These are phyloP conservation scores for Debaryomyces psychrophilus DNA, from an alignment of 1,139 yeast genomes.

Conservation along the genomic window DNA sequence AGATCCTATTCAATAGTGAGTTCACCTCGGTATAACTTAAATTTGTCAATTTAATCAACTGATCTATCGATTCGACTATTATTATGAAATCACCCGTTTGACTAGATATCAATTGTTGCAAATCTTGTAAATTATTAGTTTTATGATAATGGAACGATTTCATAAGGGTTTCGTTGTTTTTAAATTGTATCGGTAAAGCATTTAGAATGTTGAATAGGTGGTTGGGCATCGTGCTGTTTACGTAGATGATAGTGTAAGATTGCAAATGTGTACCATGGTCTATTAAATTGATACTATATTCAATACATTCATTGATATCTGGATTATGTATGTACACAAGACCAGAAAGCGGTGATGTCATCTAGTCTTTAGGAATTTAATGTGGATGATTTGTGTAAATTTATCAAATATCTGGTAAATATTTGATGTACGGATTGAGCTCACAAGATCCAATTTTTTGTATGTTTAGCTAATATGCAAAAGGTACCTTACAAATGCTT, in stretches of 20 bases:
- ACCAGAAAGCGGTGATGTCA: not conserved
- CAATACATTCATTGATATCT: conserved; percentile 13
- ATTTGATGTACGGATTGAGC: not conserved
- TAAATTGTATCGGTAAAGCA: conserved; percentile 13
- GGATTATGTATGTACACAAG: conserved; percentile 12
- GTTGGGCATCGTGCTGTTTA: conserved; percentile 23
- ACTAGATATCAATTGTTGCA: conserved; percentile 8
- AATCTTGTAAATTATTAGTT: conserved; percentile 14
- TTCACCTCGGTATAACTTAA: conserved; percentile 17
- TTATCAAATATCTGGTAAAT: not conserved
- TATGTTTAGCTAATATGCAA: too few relatives aligned
- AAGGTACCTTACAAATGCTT: too few relatives aligned
- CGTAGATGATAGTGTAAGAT: conserved; percentile 15
- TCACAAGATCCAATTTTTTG: not conserved
- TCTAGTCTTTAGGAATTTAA: not conserved
- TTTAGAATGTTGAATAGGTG: conserved; percentile 17
- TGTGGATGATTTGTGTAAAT: not conserved
- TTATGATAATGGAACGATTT: conserved; percentile 21
- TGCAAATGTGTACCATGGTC: conserved; percentile 6
- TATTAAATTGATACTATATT: conserved; percentile 13
- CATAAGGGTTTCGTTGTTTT: conserved; percentile 14
- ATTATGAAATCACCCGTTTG: conserved; percentile 11
- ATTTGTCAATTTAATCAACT: conserved; percentile 14
- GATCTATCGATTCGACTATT: conserved; percentile 19
- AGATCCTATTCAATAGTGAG: conserved; percentile 16